Conservation (phyloP, 2,329 filamentous ascomycete species). For the Nothopassalora personata region DNA sequence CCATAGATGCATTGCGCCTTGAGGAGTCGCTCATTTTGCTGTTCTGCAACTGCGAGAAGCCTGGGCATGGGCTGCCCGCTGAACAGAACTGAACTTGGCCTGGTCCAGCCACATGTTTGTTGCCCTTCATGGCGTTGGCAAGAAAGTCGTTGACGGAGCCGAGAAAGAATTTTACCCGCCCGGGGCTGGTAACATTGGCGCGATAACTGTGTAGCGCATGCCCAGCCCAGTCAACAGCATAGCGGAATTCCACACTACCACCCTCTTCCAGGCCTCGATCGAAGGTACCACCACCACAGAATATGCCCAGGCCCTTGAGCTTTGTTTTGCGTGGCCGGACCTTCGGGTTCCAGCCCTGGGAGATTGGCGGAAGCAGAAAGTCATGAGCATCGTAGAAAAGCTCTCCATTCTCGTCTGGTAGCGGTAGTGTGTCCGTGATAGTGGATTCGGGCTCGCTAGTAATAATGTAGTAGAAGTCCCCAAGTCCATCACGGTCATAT, state of each 20-base stretch:
- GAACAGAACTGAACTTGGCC: conserved; percentile 65
- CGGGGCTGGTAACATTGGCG: conserved; percentile 53
- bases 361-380: conserved; percentile 13
- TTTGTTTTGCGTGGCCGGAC: not conserved
- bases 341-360: conserved; percentile 37
- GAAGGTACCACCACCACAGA: conserved; percentile 73
- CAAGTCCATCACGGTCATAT: conserved; percentile 61
- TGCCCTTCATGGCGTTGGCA: conserved; percentile 49
- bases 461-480: conserved; percentile 54
- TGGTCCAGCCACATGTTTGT: conserved; percentile 48
- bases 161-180: conserved; percentile 52
- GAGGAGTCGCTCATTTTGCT: conserved; percentile 53
- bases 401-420: not conserved
- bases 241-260: conserved; percentile 58
- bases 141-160: conserved; percentile 71
- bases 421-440: not conserved
- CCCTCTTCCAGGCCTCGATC: conserved; percentile 71
- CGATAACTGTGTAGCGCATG: conserved; percentile 67
- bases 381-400: not conserved
- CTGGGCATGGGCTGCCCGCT: conserved; percentile 72
- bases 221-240: conserved; percentile 61
- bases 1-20: conserved; percentile 66
- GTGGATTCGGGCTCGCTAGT: not conserved
- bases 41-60: conserved; percentile 62
- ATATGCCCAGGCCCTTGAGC: conserved; percentile 59